These are phyloP conservation scores for Exophiala sideris DNA, from an alignment of 2,329 filamentous ascomycete genomes.

Conservation along the genomic window DNA sequence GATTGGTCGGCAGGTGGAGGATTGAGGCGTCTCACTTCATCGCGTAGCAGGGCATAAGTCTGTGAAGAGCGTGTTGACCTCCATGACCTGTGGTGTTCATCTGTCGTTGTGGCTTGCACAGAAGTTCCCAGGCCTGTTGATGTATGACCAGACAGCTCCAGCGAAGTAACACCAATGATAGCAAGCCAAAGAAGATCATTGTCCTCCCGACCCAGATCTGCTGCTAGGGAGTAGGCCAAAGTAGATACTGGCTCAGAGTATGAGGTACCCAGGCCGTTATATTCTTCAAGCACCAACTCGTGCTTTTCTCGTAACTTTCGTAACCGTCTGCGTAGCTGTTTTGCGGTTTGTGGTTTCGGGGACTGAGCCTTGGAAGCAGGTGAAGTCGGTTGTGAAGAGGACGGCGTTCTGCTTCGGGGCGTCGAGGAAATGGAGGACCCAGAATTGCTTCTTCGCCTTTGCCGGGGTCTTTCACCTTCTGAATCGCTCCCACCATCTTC, in stretches of 20 bases:
- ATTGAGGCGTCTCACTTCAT: constrained; percentile 91
- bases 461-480: constrained; percentile 71
- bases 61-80: constrained; percentile 62
- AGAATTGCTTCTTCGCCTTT: constrained; percentile 83
- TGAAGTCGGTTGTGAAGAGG: constrained; percentile 46
- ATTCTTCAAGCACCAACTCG: constrained; percentile 70
- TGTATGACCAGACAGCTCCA: constrained; percentile 85
- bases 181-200: constrained; percentile 94
- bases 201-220: constrained; percentile 91
- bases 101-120: constrained; percentile 44
- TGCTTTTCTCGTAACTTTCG: constrained; percentile 73
- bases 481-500: constrained; percentile 61
- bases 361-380: constrained; percentile 43
- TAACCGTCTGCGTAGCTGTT: constrained; percentile 68
- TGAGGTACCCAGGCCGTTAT: constrained; percentile 82
- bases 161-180: constrained; percentile 90
- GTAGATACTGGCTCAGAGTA: constrained; percentile 95
- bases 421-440: constrained; percentile 42
- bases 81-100: constrained; percentile 36
- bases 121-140: constrained; percentile 67
- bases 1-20: constrained; percentile 59
- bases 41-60: constrained; percentile 79
- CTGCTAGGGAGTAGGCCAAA: constrained; percentile 89
- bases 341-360: constrained; percentile 55
- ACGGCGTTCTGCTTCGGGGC: constrained; percentile 41